Conservation (phyloP, 148 eudicot genomes). For the Diospyros lotus region DNA sequence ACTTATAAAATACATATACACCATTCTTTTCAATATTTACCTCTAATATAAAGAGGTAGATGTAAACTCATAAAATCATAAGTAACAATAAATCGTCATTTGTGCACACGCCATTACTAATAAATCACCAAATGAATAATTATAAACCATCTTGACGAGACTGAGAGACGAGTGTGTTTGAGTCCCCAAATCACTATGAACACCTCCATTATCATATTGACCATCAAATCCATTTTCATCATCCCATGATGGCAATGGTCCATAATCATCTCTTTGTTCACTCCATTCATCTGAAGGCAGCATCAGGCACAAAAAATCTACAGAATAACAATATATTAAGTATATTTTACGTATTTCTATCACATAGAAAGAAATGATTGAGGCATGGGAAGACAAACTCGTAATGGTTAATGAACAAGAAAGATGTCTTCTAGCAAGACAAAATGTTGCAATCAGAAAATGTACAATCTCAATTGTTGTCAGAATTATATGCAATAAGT, state of each 20-base stretch:
- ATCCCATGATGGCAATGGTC: constrained; percentile 61
- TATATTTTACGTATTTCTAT: constrained; percentile 13
- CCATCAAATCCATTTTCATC: constrained; percentile 54
- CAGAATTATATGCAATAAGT: too few relatives aligned
- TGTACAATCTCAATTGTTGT: too few relatives aligned
- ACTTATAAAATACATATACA: too few relatives aligned
- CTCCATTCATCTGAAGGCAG: constrained; percentile 27
- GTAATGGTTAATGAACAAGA: not conserved
- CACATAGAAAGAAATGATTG: not conserved
- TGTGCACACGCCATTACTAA: too few relatives aligned
- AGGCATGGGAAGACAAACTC: not conserved
- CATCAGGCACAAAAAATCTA: constrained; percentile 6
- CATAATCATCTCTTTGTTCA: constrained; percentile 39
- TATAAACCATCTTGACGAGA: constrained; percentile 78
- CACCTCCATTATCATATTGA: constrained; percentile 62
- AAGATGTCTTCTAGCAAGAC: too few relatives aligned
- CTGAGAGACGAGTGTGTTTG: constrained; percentile 69
- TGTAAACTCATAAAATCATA: too few relatives aligned
- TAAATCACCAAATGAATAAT: too few relatives aligned
- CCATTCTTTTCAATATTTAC: too few relatives aligned
- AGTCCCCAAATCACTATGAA: constrained; percentile 62
- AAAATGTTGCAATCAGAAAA: too few relatives aligned
- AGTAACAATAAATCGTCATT: too few relatives aligned
- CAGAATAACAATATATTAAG: not conserved
- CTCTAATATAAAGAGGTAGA: too few relatives aligned